Evolutionary conservation across 176 grass and related monocot species (phyloP).

Genomic region (Pontederia crassipes): DNA sequence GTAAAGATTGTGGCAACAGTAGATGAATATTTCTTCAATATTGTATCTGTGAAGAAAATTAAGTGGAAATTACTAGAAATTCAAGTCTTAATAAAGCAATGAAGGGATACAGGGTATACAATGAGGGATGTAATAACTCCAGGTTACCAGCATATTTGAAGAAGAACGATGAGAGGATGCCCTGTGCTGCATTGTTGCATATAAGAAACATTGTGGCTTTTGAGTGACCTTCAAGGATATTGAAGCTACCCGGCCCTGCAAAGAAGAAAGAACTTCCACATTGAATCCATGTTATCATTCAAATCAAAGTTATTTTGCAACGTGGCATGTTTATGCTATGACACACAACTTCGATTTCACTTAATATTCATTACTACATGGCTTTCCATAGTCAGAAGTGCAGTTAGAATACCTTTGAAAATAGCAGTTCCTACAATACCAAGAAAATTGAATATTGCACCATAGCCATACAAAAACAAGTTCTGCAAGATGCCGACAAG

Average conservation of each 20-base stretch:
- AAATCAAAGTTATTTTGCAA: background rate
- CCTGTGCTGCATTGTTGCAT: slow-evolving; percentile 98
- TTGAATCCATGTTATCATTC: slow-evolving; percentile 6
- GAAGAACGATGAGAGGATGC: slow-evolving; percentile 98
- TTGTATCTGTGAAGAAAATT: slow-evolving; percentile 57
- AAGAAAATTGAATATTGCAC: slow-evolving; percentile 97
- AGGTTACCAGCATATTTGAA: slow-evolving; percentile 97
- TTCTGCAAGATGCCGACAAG: slow-evolving; percentile 51
- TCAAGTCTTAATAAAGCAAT: background rate
- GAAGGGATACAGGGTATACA: too few species aligned
- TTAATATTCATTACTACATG: background rate
- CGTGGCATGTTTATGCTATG: background rate
- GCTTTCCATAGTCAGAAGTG: background rate
- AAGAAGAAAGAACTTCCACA: background rate
- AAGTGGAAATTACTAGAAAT: background rate
- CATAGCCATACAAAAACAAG: slow-evolving; percentile 98
- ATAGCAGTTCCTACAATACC: slow-evolving; percentile 76
- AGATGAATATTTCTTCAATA: slow-evolving; percentile 99
- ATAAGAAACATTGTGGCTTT: slow-evolving; percentile 89
- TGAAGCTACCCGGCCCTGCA: slow-evolving; percentile 84
- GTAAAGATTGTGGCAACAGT: slow-evolving; percentile 99
- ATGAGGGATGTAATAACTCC: too few species aligned
- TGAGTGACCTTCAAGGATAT: slow-evolving; percentile 92
- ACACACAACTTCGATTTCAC: background rate
- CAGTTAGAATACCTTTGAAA: slow-evolving; percentile 60